Evolutionary conservation across 2,329 filamentous ascomycete species (phyloP), one percentile per base, ranked within the genome.

Genomic region (Aureobasidium mangrovei): DNA sequence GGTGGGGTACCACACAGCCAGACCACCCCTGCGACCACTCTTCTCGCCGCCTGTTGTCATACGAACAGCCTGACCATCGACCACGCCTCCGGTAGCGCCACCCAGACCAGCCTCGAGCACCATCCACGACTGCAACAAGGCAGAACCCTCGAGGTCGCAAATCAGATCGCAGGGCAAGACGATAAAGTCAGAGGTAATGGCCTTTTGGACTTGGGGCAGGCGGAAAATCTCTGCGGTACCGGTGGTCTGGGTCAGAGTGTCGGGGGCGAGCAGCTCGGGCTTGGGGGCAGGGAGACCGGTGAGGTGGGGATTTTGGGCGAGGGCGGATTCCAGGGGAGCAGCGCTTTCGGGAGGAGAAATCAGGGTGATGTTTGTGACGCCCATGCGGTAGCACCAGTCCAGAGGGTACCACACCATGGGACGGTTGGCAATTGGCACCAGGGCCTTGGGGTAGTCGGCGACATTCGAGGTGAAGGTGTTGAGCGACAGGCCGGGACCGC

Each of bases 111-210:
- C 84, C 47, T 89, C 82, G 61, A 86, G 83, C 31, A 91, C 82
- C 85, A 96, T 91, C 90, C 93, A 98, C 57, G 91, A 83, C 68
- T 96, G 89, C 2, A 95, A 72, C 26, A 97, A 76, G 58, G 84
- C 82, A 62, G 90, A 86, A 9, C 90, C 91, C 2, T 86, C 84
- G 12, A 97, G 74, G 65, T 95, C 91, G 67, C 90, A 96, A 38
- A 98, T 83, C 5, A 98, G 76, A 67, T 98, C 93, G 69, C 93
- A 98, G 0, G 93, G 91, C 3, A 98, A 75, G 3, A 97, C 81
- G 28, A 96, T 74, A 65, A 98, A 97, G 70, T 98, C 89, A 9
- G 83, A 82, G 53, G 81, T 89, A 62, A 98, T 82, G 6, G 83
- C 77, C n/a, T 77, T 76, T 65, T 86, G 84, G 42, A 97, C 82